Evolutionary conservation across 2,329 filamentous ascomycete species (phyloP), one percentile per base, ranked within the genome.

Genomic region (Apiospora malaysiana): DNA sequence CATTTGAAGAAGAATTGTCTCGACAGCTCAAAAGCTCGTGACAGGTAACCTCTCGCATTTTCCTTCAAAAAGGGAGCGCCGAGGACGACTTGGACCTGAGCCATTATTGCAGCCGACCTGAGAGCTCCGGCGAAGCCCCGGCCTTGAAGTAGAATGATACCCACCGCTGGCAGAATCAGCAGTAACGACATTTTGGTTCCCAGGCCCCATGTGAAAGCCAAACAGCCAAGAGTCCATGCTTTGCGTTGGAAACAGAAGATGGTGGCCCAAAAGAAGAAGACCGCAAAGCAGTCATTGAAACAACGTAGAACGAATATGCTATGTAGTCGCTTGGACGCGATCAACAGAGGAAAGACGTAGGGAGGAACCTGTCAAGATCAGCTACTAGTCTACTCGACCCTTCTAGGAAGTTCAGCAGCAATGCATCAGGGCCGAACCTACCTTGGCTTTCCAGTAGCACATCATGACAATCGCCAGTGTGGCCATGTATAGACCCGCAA

Each of bases 101-200:
- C 83, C 79, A 97, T 94, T 56, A 95, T 84, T 80, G 88, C 85
- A 2, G 90, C 93, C 75, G 94, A 87, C 43, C 87, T 88, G 59
- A 97, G 78, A 71, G 91, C 90, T 68, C 88, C 85, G 69, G 84
- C 79, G 70, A 93, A 86, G 0, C 94, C 94, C 70, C 91, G 83
- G 18, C 90, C 92, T 69, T 97, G 89, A 72, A 97, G 89, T 46
- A 97, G 85, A 45, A 97, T 83, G 10, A 94, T 81, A 0, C 89
- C 94, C 68, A 98, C 87, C 0, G 94, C 94, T 0, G 96, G 96
- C 56, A 97, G 87, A 9, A 91, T 89, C 51, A 99, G 86, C 56
- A 99, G 86, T 67, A 98, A 81, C 18, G 93, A 94, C 96, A 99
- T 99, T 84, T 99, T 99, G 76, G 96, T 90, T n/a, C 93, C 94